phyloP scores from a whole-genome alignment of 1,284 basidiomycete species.

The Phlebopus sp. region DNA sequence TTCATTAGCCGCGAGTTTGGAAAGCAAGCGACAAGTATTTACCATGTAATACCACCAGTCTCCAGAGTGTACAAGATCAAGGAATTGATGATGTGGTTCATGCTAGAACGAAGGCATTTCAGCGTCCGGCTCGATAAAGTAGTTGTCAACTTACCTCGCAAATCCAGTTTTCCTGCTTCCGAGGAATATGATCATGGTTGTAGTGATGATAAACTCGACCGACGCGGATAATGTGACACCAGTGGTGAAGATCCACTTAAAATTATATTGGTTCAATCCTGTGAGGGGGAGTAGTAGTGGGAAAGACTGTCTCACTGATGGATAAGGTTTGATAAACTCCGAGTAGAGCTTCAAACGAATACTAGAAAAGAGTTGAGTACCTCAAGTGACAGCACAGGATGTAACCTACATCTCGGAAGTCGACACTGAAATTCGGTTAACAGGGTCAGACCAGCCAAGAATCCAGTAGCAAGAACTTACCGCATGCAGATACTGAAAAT shows the following conservation, averaged over 20 bases:
- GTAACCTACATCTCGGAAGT: slow-evolving; percentile 29
- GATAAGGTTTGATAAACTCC: slow-evolving; percentile 30
- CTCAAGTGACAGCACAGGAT: fast-evolving
- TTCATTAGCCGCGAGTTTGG: slow-evolving; percentile 30
- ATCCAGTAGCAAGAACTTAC: slow-evolving; percentile 14
- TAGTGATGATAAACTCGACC: slow-evolving; percentile 52
- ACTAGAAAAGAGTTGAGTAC: slow-evolving; percentile 4
- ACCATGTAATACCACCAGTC: slow-evolving; percentile 50
- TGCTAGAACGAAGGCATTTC: slow-evolving; percentile 28
- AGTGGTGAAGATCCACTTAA: slow-evolving; percentile 51
- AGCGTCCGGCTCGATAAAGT: neutral
- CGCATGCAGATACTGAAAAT: slow-evolving; percentile 26
- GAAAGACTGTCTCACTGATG: slow-evolving; percentile 19
- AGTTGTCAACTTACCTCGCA: slow-evolving; percentile 31
- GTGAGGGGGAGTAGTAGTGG: neutral
- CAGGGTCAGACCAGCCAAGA: neutral
- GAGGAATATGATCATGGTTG: slow-evolving; percentile 46
- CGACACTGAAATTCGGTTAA: slow-evolving; percentile 21
- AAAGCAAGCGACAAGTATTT: neutral
- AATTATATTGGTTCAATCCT: neutral
- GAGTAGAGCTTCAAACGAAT: slow-evolving; percentile 30
- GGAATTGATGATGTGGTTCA: slow-evolving; percentile 48
- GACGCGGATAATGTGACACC: slow-evolving; percentile 50
- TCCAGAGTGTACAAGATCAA: slow-evolving; percentile 54
- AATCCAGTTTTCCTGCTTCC: slow-evolving; percentile 41